These are phyloP conservation scores for Pleoardoris graminearum DNA, from an alignment of 2,329 filamentous ascomycete genomes.

Conservation along the genomic window DNA sequence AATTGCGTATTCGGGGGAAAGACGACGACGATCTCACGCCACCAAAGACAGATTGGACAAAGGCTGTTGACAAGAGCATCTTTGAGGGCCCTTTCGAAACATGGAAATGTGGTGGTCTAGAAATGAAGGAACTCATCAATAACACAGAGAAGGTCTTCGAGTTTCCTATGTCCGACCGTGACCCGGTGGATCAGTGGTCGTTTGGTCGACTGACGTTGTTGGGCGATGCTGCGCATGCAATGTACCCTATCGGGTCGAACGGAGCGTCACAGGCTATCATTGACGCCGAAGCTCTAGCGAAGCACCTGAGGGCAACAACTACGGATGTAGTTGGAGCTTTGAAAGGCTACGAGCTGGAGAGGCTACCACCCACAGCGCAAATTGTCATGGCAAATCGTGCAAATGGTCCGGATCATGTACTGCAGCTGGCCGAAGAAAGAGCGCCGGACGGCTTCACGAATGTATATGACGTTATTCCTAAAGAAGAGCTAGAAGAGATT, in stretches of 20 bases:
- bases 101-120: constrained; percentile 50
- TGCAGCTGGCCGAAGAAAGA: constrained; percentile 52
- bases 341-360: constrained; percentile 45
- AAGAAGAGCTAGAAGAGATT: constrained; percentile 47
- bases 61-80: constrained; percentile 46
- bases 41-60: constrained; percentile 51
- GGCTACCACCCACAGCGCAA: constrained; percentile 50
- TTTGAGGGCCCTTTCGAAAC: constrained; percentile 48
- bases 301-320: constrained; percentile 33
- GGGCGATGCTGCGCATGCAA: constrained; percentile 48
- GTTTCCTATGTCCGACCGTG: constrained; percentile 54
- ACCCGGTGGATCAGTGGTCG: constrained; percentile 47
- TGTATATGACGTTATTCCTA: constrained; percentile 48
- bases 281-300: constrained; percentile 48
- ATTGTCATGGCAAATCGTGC: constrained; percentile 54
- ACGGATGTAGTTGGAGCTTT: constrained; percentile 40
- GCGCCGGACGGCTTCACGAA: constrained; percentile 47
- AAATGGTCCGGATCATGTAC: constrained; percentile 52
- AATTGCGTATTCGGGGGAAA: constrained; percentile 49
- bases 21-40: constrained; percentile 50
- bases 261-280: constrained; percentile 52
- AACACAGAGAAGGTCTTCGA: constrained; percentile 50
- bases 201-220: constrained; percentile 42
- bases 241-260: constrained; percentile 52
- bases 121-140: constrained; percentile 49